Evolutionary conservation across 495 filamentous ascomycete genomes (phyloP).

Genomic region (Stereocaulon alpinum): DNA sequence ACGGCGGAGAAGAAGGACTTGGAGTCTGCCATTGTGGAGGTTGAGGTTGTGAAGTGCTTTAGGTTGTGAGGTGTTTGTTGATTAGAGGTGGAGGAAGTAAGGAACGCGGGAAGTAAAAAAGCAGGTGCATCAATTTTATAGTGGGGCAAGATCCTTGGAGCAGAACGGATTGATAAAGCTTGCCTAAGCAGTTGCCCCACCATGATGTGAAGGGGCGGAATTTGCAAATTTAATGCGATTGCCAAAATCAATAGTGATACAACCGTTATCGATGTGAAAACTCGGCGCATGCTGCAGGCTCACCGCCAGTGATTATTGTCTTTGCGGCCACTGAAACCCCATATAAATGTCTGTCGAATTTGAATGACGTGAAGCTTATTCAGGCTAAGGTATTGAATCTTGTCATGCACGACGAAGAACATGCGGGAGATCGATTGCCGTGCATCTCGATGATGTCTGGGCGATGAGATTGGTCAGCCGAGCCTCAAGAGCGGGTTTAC

Average conservation of each 20-base stretch:
- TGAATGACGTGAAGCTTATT: too few species aligned
- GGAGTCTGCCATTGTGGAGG: constrained; percentile 22
- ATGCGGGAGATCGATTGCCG: too few species aligned
- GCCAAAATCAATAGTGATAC: neutral
- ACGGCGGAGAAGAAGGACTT: constrained; percentile 33
- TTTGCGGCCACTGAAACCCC: neutral
- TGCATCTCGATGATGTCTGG: neutral
- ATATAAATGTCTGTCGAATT: too few species aligned
- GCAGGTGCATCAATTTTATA: neutral
- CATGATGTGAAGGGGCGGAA: neutral
- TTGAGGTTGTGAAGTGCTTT: constrained; percentile 4
- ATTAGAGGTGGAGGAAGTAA: neutral
- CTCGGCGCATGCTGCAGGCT: neutral
- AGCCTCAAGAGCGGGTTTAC: too few species aligned
- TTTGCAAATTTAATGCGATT: neutral
- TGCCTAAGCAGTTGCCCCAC: neutral
- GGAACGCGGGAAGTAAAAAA: neutral
- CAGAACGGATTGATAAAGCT: neutral
- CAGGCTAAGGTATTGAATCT: too few species aligned
- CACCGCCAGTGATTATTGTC: neutral
- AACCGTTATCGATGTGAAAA: neutral
- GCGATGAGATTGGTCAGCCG: neutral
- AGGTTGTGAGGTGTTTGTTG: constrained; percentile 2
- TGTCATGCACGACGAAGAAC: too few species aligned
- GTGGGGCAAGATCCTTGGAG: neutral